Conservation (phyloP, 2,329 filamentous ascomycete species). For the Ceratocystis albifundus region DNA sequence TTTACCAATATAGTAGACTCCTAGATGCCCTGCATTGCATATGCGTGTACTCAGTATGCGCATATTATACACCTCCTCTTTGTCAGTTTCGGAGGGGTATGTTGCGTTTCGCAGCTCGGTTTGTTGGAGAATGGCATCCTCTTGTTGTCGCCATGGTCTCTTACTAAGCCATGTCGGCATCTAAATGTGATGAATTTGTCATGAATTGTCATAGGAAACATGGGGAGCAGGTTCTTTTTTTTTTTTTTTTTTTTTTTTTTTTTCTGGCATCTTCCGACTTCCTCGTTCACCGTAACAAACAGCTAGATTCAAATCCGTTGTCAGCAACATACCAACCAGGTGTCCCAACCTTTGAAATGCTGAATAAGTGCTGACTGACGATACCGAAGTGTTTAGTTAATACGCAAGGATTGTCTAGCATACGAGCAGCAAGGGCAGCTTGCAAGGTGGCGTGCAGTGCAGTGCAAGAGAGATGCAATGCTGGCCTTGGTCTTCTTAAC, state of each 20-base stretch:
- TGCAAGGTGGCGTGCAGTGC: not conserved
- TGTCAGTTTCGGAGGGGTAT: not conserved
- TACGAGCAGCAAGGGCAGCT: not conserved
- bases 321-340: not conserved
- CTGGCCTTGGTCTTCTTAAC: not conserved
- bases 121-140: not conserved
- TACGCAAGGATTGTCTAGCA: not conserved
- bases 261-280: not conserved
- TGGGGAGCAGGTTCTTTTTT: not conserved
- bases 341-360: conserved; percentile 4
- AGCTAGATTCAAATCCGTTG: not conserved
- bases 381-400: not conserved
- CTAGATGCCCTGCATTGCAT: not conserved
- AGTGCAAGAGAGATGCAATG: not conserved
- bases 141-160: not conserved
- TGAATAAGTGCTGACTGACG: conserved; percentile 22
- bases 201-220: not conserved
- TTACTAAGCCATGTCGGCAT: not conserved
- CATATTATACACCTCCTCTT: not conserved
- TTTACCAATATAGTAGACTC: not conserved
- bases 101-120: not conserved
- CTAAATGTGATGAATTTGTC: not conserved
- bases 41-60: too few species aligned
- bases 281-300: too few species aligned
- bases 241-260: too few species aligned